Evolutionary conservation across 805 yeast genomes (phyloP).

Genomic region (Yamadazyma nakazawae): DNA sequence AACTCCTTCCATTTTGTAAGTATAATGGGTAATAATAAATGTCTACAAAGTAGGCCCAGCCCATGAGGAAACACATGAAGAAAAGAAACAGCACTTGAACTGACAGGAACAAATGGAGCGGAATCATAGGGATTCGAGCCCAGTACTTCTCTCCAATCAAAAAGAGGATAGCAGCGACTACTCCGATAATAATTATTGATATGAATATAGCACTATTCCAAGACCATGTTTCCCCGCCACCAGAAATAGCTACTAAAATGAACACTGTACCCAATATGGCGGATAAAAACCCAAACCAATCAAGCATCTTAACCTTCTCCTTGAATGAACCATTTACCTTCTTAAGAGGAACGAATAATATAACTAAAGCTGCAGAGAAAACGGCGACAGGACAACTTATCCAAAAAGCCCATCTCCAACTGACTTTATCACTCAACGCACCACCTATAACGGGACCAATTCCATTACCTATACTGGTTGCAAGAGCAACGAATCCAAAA

Average conservation of each 20-base stretch:
- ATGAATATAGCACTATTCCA: conserved; percentile 50
- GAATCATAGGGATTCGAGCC: conserved; percentile 54
- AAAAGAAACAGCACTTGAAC: conserved; percentile 37
- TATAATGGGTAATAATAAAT: conserved; percentile 38
- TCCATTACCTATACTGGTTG: conserved; percentile 48
- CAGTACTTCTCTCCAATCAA: conserved; percentile 47
- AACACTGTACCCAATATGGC: conserved; percentile 47
- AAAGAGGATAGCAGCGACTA: conserved; percentile 35
- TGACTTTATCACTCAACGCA: conserved; percentile 6
- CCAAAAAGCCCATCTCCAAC: conserved; percentile 14
- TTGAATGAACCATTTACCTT: conserved; percentile 25
- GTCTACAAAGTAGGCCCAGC: conserved; percentile 47
- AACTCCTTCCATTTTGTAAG: conserved; percentile 31
- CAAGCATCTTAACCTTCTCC: conserved; percentile 45
- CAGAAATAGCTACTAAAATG: conserved; percentile 53
- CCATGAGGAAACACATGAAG: conserved; percentile 43
- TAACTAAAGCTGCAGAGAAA: conserved; percentile 5
- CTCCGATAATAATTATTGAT: conserved; percentile 31
- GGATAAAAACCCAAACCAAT: conserved; percentile 49
- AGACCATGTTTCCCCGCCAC: conserved; percentile 56
- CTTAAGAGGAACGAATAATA: conserved; percentile 14
- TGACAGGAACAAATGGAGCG: conserved; percentile 31
- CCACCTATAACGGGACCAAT: conserved; percentile 47
- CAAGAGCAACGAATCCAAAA: conserved; percentile 51
- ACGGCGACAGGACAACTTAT: conserved; percentile 11